Base-by-base conservation (phyloP, 441 rosid genomes). In the Daphne laureola region DNA sequence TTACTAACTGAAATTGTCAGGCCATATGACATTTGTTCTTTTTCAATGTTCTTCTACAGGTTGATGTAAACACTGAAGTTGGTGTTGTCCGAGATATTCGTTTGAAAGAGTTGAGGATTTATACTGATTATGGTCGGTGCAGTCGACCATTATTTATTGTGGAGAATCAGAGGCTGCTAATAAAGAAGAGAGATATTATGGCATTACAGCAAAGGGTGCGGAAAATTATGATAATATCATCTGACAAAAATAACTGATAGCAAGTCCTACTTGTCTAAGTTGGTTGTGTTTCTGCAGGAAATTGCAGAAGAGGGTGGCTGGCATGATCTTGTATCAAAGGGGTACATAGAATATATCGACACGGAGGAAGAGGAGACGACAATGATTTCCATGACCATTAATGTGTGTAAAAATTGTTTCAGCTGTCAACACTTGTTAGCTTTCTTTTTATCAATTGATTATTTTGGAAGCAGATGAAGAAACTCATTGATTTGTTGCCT, bases 281-380 rank as follows among this genome's bases (percentile, higher is more conserved):
- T 58, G 52, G 26, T 62, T 65, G 58, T 41, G 45, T 31, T 61
- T 38, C 53, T 38, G 27, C 81, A 93, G 95, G 99, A 82, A 65
- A 64, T 70, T 65, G 67, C 86, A 3, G 99, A 93, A 27, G 99
- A 90, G n/a, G 87, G 73, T 72, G 95, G 93, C 49, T 93, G 99
- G 99, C 87, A 83, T 72, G 96, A 93, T 23, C 88, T 93, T 57
- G 95, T 93, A 47, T 72, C 84, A 12, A 87, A 70, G 63, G 97
- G 96, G 13, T 90, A 72, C 62, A 90, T 93, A 58, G 99, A 93
- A 70, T 93, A 90, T 57, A 82, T 93, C 12, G 99, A 93, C 65
- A 93, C 97, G 0, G 97, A 93, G 73, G 99, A 90, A 80, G 99
- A 93, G 65, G 99, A 93, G 72, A 93, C 97, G 11, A 93, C 99